A percentile compares a stretch with the other conserved stretches of the same genome.
Conservation (phyloP, 208 protist genomes). For the Tritrichomonas musculus region DNA sequence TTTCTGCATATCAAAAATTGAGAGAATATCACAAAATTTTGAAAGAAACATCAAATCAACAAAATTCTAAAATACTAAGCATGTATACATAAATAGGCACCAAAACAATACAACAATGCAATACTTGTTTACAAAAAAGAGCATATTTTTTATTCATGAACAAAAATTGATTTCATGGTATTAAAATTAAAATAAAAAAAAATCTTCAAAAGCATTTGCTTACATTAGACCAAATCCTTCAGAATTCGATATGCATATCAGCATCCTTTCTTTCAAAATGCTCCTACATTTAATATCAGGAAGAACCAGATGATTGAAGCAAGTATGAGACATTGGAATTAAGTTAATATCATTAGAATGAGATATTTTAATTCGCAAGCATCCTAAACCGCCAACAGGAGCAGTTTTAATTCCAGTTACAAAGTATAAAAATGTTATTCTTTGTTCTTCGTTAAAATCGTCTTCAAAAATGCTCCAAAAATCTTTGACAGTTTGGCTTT, state of each 20-base stretch:
- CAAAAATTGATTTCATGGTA: too few relatives aligned
- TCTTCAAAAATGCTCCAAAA: constrained; percentile 58
- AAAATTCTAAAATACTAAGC: too few relatives aligned
- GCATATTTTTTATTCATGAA: too few relatives aligned
- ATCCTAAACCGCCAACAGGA: neutral
- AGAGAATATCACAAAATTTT: too few relatives aligned
- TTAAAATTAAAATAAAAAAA: too few relatives aligned
- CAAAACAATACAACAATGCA: too few relatives aligned
- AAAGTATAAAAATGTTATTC: constrained; percentile 57
- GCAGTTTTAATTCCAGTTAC: constrained; percentile 50
- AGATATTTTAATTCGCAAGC: constrained; percentile 17
- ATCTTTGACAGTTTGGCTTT: constrained; percentile 36
- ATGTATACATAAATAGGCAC: too few relatives aligned
- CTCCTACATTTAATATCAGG: constrained; percentile 64
- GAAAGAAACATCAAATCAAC: too few relatives aligned
- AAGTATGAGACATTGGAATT: constrained; percentile 71
- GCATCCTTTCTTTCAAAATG: constrained; percentile 56
- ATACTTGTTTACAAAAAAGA: too few relatives aligned
- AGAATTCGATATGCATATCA: constrained; percentile 43
- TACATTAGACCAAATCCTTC: constrained; percentile 52
- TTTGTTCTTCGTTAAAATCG: constrained; percentile 47
- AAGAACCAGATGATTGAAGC: constrained; percentile 71
- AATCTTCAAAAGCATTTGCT: too few relatives aligned
- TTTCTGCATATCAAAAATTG: too few relatives aligned
- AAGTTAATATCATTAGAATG: constrained; percentile 39